Evolutionary conservation across 441 rosid genomes (phyloP), one percentile per base, ranked within the genome.

Genomic region (Bocquillonia castaneifolia): DNA sequence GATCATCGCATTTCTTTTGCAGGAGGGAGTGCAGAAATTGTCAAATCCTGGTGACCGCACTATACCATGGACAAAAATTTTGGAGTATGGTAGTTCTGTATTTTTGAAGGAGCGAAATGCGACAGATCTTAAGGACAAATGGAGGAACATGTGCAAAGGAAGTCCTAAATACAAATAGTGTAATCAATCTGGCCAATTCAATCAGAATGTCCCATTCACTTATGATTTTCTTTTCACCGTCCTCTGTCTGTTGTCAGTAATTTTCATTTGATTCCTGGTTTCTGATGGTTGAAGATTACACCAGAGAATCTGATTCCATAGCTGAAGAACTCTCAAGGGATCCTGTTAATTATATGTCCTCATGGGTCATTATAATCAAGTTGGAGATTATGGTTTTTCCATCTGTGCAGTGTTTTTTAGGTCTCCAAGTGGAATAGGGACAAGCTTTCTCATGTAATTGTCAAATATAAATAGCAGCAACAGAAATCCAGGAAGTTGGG

Each of bases 101-200:
- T 77, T 79, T 61, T 15, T 39, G 48, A 25, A 22, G 5, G 70
- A 68, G 39, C 81, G 81, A 25, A 77, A 80, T 42, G 1, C 88
- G 25, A 39, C 52, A 36, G 85, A 84, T 75, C 78, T 83, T 26
- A 78, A 80, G 75, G 81, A 79, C 67, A 85, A 84, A 66, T 86
- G 90, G 90, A 79, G 80, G 70, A 78, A 72, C 62, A 67, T 79
- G 64, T 73, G 79, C 74, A 85, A 65, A 63, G 73, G 63, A 71
- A 74, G 77, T 59, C 76, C 75, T 26, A 66, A 59, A 56, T 39
- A 54, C 54, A 78, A 74, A 45, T 56, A 57, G 75, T 76, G 22
- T 51, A 47, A 42, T 63, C 25, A 37, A 39, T 59, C 51, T 42
- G 54, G 28, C 71, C 72, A 57, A 64, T 64, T 48, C 50, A 39